A percentile compares a stretch with the other conserved stretches of the same genome.
Conservation (phyloP, 2,329 filamentous ascomycete species). For the Gliomastix tumulicola region DNA sequence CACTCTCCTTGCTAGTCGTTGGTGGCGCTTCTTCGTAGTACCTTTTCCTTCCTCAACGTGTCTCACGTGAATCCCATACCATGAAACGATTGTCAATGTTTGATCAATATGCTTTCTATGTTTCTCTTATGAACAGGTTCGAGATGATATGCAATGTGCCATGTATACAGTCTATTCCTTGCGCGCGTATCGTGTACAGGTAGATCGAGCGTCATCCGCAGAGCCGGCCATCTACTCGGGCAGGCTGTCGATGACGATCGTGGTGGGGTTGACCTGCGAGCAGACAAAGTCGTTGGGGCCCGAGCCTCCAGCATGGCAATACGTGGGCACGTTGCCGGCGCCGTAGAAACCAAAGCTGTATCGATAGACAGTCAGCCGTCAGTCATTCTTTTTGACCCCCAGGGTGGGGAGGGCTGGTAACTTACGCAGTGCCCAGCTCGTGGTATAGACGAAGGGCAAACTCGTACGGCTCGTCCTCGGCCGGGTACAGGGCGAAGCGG, state of each 20-base stretch:
- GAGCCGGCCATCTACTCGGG: too few species aligned
- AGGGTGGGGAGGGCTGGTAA: background rate
- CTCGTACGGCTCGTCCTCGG: conserved; percentile 4
- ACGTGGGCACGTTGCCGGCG: conserved; percentile 9
- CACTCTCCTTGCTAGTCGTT: too few species aligned
- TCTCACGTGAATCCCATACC: too few species aligned
- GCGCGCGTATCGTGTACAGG: too few species aligned
- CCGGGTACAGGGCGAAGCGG: conserved; percentile 14
- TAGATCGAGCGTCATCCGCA: too few species aligned
- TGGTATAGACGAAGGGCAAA: conserved; percentile 14
- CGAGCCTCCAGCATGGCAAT: conserved; percentile 11
- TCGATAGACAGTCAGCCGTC: background rate
- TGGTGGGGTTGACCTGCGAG: conserved; percentile 8
- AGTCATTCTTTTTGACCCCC: background rate
- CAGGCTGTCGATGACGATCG: conserved; percentile 11
- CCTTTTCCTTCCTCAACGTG: too few species aligned
- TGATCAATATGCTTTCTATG: too few species aligned
- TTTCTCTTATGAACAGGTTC: too few species aligned
- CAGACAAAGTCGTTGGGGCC: conserved; percentile 10
- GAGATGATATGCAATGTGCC: too few species aligned
- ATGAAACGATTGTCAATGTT: too few species aligned
- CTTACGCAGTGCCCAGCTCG: conserved; percentile 12
- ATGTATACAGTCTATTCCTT: too few species aligned
- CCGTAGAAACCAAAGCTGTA: conserved; percentile 10
- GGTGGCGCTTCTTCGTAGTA: too few species aligned